phyloP scores from a whole-genome alignment of 495 filamentous ascomycete species.

The Neurospora sp. region DNA sequence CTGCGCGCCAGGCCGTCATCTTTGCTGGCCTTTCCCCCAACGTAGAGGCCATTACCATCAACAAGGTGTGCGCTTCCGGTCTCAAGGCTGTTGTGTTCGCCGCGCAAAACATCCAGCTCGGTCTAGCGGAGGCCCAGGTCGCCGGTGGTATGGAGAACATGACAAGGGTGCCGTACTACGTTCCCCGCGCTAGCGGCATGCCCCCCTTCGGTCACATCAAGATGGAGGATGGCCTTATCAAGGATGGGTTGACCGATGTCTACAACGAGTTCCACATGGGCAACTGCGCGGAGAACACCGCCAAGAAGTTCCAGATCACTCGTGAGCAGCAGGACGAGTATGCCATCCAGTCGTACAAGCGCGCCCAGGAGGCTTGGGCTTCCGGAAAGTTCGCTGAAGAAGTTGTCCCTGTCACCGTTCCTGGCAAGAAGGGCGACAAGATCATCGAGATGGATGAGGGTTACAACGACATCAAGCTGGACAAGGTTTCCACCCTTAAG shows the following conservation, averaged over 20 bases:
- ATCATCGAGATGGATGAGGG: conserved; percentile 77
- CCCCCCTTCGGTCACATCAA: conserved; percentile 78
- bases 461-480: conserved; percentile 69
- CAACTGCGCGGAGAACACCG: conserved; percentile 91
- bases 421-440: conserved; percentile 71
- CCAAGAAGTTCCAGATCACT: conserved; percentile 71
- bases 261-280: conserved; percentile 98
- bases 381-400: conserved; percentile 71
- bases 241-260: conserved; percentile 92
- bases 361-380: conserved; percentile 85
- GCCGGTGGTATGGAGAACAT: conserved; percentile 98
- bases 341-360: conserved; percentile 76
- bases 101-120: conserved; percentile 88
- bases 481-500: conserved; percentile 77
- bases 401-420: conserved; percentile 75
- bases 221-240: conserved; percentile 84
- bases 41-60: conserved; percentile 82
- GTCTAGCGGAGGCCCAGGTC: conserved; percentile 72
- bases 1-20: conserved; percentile 81
- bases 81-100: conserved; percentile 85
- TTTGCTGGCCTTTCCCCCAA: conserved; percentile 71
- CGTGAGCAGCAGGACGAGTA: conserved; percentile 83
- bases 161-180: conserved; percentile 86
- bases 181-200: conserved; percentile 62
- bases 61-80: conserved; percentile 95